Evolutionary conservation across 495 filamentous ascomycete genomes (phyloP).

Genomic region (Friedmanniomyces simplex): DNA sequence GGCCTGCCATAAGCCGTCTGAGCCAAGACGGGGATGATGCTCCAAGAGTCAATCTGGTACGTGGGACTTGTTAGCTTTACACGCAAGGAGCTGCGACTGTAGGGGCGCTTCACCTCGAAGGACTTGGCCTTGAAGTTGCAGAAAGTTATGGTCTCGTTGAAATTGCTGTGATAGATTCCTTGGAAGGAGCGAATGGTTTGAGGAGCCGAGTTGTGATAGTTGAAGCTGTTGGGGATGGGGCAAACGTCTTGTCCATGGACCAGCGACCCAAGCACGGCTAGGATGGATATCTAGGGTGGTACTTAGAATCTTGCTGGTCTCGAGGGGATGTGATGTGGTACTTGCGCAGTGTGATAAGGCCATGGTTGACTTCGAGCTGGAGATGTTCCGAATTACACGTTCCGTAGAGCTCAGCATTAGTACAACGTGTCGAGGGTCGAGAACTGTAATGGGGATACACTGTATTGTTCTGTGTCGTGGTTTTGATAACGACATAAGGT

Average conservation of each 20-base stretch:
- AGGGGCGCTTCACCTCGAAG: not conserved
- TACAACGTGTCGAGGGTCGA: too few species aligned
- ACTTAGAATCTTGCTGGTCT: not conserved
- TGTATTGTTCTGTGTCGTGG: too few species aligned
- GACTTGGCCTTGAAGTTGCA: conserved; percentile 3
- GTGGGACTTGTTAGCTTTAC: not conserved
- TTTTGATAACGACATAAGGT: too few species aligned
- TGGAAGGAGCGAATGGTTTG: conserved; percentile 5
- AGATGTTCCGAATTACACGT: not conserved
- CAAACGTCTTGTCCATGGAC: not conserved
- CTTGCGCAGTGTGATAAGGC: not conserved
- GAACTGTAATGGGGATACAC: too few species aligned
- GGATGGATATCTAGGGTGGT: not conserved
- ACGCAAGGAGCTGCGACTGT: not conserved
- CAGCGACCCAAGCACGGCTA: not conserved
- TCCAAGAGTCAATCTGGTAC: not conserved
- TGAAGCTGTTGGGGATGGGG: not conserved
- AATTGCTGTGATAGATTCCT: conserved; percentile 5
- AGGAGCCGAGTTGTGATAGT: not conserved
- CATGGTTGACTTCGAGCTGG: not conserved
- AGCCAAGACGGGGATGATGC: not conserved
- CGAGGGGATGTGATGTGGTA: not conserved
- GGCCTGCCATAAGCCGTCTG: conserved; percentile 1
- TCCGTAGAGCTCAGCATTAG: too few species aligned
- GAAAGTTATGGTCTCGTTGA: conserved; percentile 8